Evolutionary conservation across 305 asterid genomes (phyloP).

Genomic region (Coffea humblotiana): DNA sequence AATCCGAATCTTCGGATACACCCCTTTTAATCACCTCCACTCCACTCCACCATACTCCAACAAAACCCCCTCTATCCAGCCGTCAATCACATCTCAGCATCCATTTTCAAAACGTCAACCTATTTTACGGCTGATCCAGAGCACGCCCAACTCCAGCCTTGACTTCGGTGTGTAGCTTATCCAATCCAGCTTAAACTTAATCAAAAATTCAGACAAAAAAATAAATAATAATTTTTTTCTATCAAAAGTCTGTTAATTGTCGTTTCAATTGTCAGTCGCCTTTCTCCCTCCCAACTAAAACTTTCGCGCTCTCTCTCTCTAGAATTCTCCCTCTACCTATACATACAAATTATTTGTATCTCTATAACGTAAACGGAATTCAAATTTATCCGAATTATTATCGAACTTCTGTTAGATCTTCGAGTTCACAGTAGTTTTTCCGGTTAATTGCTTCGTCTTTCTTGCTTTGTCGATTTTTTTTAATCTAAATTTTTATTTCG

Average conservation of each 20-base stretch:
- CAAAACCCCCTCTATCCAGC: too few relatives aligned
- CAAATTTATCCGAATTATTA: slow-evolving; percentile 13
- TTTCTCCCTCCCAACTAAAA: slow-evolving; percentile 22
- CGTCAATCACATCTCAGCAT: too few relatives aligned
- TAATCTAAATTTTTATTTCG: background rate
- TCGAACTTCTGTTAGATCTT: slow-evolving; percentile 1
- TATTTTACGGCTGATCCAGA: too few relatives aligned
- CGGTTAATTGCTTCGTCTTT: background rate
- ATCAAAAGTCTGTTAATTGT: slow-evolving; percentile 28
- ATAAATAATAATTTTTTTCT: background rate
- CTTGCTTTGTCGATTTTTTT: background rate
- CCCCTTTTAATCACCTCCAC: too few relatives aligned
- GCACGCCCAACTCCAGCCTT: background rate
- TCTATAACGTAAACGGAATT: background rate
- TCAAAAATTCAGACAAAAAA: background rate
- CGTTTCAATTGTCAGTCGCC: slow-evolving; percentile 32
- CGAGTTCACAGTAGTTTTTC: background rate
- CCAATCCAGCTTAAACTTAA: background rate
- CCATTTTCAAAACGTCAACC: too few relatives aligned
- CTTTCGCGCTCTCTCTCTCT: slow-evolving; percentile 13
- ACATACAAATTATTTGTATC: background rate
- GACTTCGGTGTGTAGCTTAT: background rate
- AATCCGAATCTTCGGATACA: too few relatives aligned
- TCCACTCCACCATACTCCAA: too few relatives aligned
- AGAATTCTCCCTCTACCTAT: slow-evolving; percentile 21